phyloP scores from a whole-genome alignment of 2,329 filamentous ascomycete genomes.

The Aspergillus eucalypticola region DNA sequence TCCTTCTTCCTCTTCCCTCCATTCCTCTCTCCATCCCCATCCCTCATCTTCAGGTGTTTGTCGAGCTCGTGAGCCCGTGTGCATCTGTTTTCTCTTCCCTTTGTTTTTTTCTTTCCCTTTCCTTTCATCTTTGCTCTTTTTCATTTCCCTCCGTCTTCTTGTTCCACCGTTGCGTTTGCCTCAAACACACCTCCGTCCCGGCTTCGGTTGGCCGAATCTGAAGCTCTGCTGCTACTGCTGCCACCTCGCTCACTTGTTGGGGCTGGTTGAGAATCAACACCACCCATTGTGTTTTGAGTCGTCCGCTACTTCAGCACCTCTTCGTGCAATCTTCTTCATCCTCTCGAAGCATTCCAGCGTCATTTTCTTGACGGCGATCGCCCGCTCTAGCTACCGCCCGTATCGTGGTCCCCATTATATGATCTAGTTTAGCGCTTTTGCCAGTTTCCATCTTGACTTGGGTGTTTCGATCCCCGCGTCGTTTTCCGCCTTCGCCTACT shows the following conservation, averaged over 20 bases:
- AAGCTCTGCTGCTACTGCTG: slow-evolving; percentile 2
- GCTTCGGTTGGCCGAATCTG: slow-evolving; percentile 2
- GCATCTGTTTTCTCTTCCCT: slow-evolving; percentile 18
- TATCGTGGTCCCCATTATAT: slow-evolving; percentile 3
- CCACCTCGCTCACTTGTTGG: slow-evolving; percentile 7
- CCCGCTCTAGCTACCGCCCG: not conserved
- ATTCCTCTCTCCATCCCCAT: slow-evolving; percentile 17
- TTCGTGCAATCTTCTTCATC: not conserved
- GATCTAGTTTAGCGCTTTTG: slow-evolving; percentile 17
- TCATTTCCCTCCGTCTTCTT: not conserved
- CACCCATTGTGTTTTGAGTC: slow-evolving; percentile 2
- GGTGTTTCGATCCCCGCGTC: slow-evolving; percentile 27
- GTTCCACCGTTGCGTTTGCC: slow-evolving; percentile 2
- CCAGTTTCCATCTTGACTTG: slow-evolving; percentile 20
- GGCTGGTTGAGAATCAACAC: slow-evolving; percentile 10
- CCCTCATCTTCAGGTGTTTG: slow-evolving; percentile 8
- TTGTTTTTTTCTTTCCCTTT: slow-evolving; percentile 16
- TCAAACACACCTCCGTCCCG: not conserved
- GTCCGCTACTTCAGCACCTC: slow-evolving; percentile 7
- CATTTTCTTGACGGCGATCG: slow-evolving; percentile 5
- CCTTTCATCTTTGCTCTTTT: not conserved
- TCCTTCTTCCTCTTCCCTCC: slow-evolving; percentile 20
- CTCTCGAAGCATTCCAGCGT: not conserved
- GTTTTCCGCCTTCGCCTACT: slow-evolving; percentile 27
- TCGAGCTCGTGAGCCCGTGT: slow-evolving; percentile 8